phyloP scores from a whole-genome alignment of 2,329 filamentous ascomycete species.

The Neospermospora avenae region DNA sequence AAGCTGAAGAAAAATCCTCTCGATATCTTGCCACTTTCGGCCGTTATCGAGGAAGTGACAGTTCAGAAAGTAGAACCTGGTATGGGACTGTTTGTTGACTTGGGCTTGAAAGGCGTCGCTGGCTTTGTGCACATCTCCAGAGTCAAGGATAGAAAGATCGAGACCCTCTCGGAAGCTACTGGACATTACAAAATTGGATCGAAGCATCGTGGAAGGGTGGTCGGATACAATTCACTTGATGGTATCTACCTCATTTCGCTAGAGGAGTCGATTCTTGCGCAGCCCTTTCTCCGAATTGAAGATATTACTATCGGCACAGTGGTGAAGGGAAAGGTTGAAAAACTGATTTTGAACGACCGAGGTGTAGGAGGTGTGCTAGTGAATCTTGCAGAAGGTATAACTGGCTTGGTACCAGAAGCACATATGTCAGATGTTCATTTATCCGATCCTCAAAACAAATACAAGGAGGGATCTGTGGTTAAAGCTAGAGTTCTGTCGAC shows the following conservation, averaged over 20 bases:
- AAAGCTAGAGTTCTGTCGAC: constrained; percentile 83
- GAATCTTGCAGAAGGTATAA: constrained; percentile 80
- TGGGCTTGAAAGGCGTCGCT: constrained; percentile 64
- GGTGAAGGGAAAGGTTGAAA: constrained; percentile 80
- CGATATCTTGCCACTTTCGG: constrained; percentile 65
- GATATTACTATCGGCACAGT: constrained; percentile 80
- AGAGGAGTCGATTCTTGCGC: constrained; percentile 76
- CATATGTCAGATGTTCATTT: constrained; percentile 86
- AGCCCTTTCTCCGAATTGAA: constrained; percentile 86
- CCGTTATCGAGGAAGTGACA: constrained; percentile 72
- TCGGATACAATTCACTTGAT: constrained; percentile 85
- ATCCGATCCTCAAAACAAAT: constrained; percentile 94
- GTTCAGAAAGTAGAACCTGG: constrained; percentile 76
- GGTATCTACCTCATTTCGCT: constrained; percentile 83
- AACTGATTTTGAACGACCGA: constrained; percentile 72
- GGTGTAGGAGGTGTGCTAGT: constrained; percentile 80
- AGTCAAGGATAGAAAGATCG: constrained; percentile 85
- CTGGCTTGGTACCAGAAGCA: constrained; percentile 81
- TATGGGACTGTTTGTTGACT: constrained; percentile 76
- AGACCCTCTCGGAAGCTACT: constrained; percentile 70
- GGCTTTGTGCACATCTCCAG: constrained; percentile 95
- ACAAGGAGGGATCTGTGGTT: constrained; percentile 79
- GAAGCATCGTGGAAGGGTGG: constrained; percentile 74
- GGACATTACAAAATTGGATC: constrained; percentile 78
- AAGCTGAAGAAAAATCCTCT: constrained; percentile 47